Evolutionary conservation across 1,139 yeast species (phyloP).

Genomic region (Pichia sp.): DNA sequence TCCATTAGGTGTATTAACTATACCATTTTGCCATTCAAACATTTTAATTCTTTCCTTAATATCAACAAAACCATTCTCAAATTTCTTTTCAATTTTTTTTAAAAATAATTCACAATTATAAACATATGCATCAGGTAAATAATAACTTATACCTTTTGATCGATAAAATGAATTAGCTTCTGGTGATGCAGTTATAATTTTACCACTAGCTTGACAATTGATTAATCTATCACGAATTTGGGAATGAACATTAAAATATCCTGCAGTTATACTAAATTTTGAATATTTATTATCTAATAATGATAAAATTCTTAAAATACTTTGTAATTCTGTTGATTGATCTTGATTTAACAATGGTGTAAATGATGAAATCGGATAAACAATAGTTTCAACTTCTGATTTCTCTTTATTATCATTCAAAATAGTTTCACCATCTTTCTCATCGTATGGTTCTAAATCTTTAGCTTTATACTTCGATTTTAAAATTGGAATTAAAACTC

Average conservation of each 20-base stretch:
- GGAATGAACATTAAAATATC: constrained; percentile 88
- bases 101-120: constrained; percentile 68
- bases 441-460: constrained; percentile 19
- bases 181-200: constrained; percentile 85
- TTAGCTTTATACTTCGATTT: constrained; percentile 23
- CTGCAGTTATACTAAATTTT: constrained; percentile 90
- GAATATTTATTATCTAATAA: constrained; percentile 48
- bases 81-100: constrained; percentile 31
- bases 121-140: constrained; percentile 82
- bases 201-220: constrained; percentile 53
- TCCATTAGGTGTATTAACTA: constrained; percentile 72
- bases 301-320: constrained; percentile 53
- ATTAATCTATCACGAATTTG: constrained; percentile 58
- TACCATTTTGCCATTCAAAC: constrained; percentile 82
- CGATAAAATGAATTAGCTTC: constrained; percentile 88
- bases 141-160: constrained; percentile 74
- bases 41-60: constrained; percentile 47
- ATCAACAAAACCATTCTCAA: constrained; percentile 17
- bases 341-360: constrained; percentile 66
- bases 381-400: constrained; percentile 47
- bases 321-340: constrained; percentile 74
- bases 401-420: constrained; percentile 20
- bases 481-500: constrained; percentile 50
- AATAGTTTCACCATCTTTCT: constrained; percentile 37
- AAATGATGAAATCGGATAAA: constrained; percentile 88